Percentiles rank a stretch among this genome's conserved stretches.
Conservation (phyloP, 495 filamentous ascomycete genomes). For the Aspergillus cristatus region DNA sequence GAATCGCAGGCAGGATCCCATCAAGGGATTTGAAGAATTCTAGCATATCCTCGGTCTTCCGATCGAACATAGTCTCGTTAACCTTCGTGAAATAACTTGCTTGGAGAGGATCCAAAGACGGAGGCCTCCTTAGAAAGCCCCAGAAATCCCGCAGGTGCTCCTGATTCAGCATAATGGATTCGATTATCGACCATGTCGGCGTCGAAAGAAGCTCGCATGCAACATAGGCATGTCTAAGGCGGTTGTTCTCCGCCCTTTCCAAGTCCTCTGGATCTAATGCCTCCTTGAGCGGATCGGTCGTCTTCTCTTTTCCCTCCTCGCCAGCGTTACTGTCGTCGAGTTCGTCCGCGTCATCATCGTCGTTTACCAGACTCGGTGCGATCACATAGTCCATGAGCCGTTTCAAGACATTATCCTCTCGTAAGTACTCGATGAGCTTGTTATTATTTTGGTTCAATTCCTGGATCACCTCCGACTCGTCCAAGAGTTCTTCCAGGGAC, state of each 20-base stretch:
- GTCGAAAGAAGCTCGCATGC: constrained; percentile 90
- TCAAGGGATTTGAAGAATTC: constrained; percentile 75
- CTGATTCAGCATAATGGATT: constrained; percentile 80
- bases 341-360: constrained; percentile 55
- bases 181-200: constrained; percentile 92
- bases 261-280: constrained; percentile 48
- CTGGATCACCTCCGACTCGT: constrained; percentile 92
- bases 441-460: constrained; percentile 97
- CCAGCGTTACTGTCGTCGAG: constrained; percentile 41
- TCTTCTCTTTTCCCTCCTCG: constrained; percentile 35
- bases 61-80: constrained; percentile 91
- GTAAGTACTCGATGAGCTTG: constrained; percentile 92
- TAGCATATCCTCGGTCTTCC: constrained; percentile 95
- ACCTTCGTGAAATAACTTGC: constrained; percentile 98
- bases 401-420: constrained; percentile 79
- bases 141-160: constrained; percentile 74
- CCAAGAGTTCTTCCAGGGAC: constrained; percentile 87
- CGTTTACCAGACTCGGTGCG: constrained; percentile 57
- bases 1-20: constrained; percentile 69
- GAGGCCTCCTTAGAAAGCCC: constrained; percentile 70
- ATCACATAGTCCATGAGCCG: constrained; percentile 85
- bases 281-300: constrained; percentile 37
- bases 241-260: constrained; percentile 74
- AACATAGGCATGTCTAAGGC: constrained; percentile 84
- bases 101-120: constrained; percentile 82